phyloP scores from a whole-genome alignment of 257 asterid genomes.

The Penstemon eatonii region DNA sequence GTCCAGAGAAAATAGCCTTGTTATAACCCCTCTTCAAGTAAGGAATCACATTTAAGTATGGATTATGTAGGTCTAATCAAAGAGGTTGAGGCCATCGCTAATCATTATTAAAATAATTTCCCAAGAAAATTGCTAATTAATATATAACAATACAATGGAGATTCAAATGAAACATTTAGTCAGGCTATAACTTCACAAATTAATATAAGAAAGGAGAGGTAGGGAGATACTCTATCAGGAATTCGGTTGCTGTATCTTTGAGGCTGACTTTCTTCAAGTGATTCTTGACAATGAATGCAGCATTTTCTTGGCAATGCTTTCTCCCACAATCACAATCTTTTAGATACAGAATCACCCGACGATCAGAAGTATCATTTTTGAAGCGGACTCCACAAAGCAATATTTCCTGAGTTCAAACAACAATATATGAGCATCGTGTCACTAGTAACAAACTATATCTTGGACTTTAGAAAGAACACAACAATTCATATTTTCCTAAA shows the following conservation, averaged over 20 bases:
- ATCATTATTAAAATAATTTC: background rate
- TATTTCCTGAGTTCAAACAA: slow-evolving; percentile 69
- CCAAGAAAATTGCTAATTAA: slow-evolving; percentile 5
- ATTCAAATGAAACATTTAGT: background rate
- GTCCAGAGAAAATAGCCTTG: slow-evolving; percentile 13
- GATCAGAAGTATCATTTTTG: slow-evolving; percentile 77
- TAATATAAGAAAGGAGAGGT: slow-evolving; percentile 17
- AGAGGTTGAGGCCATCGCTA: no score
- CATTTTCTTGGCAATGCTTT: slow-evolving; percentile 73
- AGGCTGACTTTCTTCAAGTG: slow-evolving; percentile 80
- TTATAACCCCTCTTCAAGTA: background rate
- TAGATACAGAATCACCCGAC: slow-evolving; percentile 68
- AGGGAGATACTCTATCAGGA: slow-evolving; percentile 77
- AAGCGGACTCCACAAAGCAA: slow-evolving; percentile 78
- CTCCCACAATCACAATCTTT: slow-evolving; percentile 79
- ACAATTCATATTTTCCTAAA: slow-evolving; percentile 14
- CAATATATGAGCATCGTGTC: slow-evolving; percentile 11
- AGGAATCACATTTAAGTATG: no score
- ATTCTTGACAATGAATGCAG: slow-evolving; percentile 61
- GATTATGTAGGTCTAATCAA: no score
- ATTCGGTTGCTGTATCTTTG: slow-evolving; percentile 71
- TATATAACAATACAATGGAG: slow-evolving; percentile 2
- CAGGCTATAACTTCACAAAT: slow-evolving; percentile 11
- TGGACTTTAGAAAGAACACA: slow-evolving; percentile 16
- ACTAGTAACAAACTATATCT: background rate